Conservation (phyloP, 2,329 filamentous ascomycete species). For the Pestalotiopsis sp. region DNA sequence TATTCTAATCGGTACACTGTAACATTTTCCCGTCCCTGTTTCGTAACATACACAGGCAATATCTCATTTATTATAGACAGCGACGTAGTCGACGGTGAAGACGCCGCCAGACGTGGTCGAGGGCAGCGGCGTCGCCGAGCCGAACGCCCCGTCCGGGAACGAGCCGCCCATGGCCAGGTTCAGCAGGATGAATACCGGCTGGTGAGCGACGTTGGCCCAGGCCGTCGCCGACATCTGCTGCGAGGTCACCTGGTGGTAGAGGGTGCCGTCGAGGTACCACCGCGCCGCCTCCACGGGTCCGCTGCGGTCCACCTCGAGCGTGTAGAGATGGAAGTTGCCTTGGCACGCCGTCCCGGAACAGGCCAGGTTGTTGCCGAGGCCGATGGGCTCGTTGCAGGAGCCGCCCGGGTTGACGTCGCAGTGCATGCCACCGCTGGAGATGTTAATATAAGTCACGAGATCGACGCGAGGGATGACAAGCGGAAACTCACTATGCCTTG, state of each 20-base stretch:
- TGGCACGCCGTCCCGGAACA: constrained; percentile 12
- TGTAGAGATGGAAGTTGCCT: constrained; percentile 31
- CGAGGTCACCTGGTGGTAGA: constrained; percentile 22
- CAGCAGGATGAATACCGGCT: constrained; percentile 28
- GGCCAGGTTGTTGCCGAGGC: constrained; percentile 21
- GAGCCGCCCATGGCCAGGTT: constrained; percentile 31
- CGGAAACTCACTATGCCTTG: constrained; percentile 14
- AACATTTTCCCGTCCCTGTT: not conserved
- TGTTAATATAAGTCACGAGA: not conserved
- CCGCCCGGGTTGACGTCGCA: constrained; percentile 33
- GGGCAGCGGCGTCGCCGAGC: constrained; percentile 23
- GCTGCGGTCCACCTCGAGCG: constrained; percentile 28
- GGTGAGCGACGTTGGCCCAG: constrained; percentile 27
- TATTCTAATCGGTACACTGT: not conserved
- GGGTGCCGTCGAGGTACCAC: constrained; percentile 28
- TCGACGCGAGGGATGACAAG: not conserved
- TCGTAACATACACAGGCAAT: not conserved
- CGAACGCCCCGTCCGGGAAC: constrained; percentile 28
- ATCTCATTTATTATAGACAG: constrained; percentile 20
- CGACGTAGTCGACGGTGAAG: constrained; percentile 21
- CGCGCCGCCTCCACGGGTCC: constrained; percentile 20
- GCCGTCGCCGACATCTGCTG: constrained; percentile 23
- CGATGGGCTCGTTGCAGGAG: constrained; percentile 29
- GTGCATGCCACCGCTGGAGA: constrained; percentile 23
- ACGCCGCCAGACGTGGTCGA: constrained; percentile 19